Base-by-base conservation (phyloP, 768 basidiomycete genomes). In the Ramaria sp. region DNA sequence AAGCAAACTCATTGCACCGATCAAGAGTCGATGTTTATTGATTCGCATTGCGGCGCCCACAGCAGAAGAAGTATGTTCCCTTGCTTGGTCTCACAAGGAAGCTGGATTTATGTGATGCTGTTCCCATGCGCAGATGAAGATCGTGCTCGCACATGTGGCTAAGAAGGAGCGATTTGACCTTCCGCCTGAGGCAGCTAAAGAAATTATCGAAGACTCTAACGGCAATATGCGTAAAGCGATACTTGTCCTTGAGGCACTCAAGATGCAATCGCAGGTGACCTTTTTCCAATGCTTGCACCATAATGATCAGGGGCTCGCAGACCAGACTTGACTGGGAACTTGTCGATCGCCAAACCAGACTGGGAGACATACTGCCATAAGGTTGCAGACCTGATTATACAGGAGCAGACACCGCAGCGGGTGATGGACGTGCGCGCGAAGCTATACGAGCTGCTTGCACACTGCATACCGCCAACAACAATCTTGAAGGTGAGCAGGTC, bases 321-420 rank as follows among this genome's bases (percentile, higher is more conserved):
- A 53, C 86, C 88, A n/a, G 88, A 92, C 65, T 74, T 95, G 37
- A 78, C 81, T 4, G 87, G 88, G 30, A 71, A 85, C 37, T 69
- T 92, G 55, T 75, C 78, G 32, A 91, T 95, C 55, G 91, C 93
- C 13, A 93, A 97, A 68, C 93, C 96, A n/a, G 96, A 99, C 64
- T 99, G 96, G 96, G 96, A 99, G 67, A 88, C 87, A 10, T 99
- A 96, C 65, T 96, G 94, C 61, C 75, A 83, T 60, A 91, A 92
- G 65, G 83, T 97, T 10, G 93, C 87, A 13, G 91, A 94, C 66
- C 70, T 88, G 63, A 93, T 99, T 58, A 71, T 97, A 16, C 75
- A 79, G 57, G 91, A 96, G 62, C 96, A 99, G 69, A 81, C 83
- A 27, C 92, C 96, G 18, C 79, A 83, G 52, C 80, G 83, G 56